Evolutionary conservation across 2,329 filamentous ascomycete genomes (phyloP), one percentile per base, ranked within the genome.

Genomic region (Pseudopithomyces chartarum): DNA sequence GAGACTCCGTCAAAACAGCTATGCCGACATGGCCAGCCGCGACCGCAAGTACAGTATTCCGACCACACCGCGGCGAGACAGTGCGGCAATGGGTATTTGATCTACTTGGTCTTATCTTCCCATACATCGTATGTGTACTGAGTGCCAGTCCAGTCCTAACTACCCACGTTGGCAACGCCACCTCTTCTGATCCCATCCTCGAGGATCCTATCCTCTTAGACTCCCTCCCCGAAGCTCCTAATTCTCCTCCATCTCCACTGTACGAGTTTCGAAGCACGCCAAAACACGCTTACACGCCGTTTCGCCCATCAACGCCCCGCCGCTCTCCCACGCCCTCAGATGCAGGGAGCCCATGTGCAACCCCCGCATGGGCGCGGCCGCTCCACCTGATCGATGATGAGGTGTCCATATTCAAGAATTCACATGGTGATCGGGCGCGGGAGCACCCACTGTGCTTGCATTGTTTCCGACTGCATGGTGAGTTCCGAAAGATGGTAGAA

Each of bases 351-450:
- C 33, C 55, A 1, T 40, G 55, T 6, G 61, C 62, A 6, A 68
- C 66, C 2, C 69, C 70, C 13, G 48, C 59, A 17, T 73, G 57
- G 57, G 60, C 67, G 40, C 58, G 59, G 13, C 57, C 70, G 3
- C 49, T 74, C 19, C 71, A 73, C 19, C 59, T 74, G 1, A 52
- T 71, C 3, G 69, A 72, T 19, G 66, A 64, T 4, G 56, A 66
- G 2, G 56, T 55, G 26, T 68, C 67, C 1, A 69, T 73, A 23
- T 73, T 62, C 57, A 65, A 60, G 34, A 62, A 67, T 22, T 32
- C 47, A 2, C 70, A 73, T 13, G 66, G 69, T 10, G 61, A 70
- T 10, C 61, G 66, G 1, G 65, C 58, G 49, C 60, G 53, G 36
- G 54, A 63, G 0, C 61, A 62, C 38, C 53, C 65, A 1, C 54